Conservation (phyloP, 225 moss, liverwort and hornwort genomes). For the Sphagnum tenellum region DNA sequence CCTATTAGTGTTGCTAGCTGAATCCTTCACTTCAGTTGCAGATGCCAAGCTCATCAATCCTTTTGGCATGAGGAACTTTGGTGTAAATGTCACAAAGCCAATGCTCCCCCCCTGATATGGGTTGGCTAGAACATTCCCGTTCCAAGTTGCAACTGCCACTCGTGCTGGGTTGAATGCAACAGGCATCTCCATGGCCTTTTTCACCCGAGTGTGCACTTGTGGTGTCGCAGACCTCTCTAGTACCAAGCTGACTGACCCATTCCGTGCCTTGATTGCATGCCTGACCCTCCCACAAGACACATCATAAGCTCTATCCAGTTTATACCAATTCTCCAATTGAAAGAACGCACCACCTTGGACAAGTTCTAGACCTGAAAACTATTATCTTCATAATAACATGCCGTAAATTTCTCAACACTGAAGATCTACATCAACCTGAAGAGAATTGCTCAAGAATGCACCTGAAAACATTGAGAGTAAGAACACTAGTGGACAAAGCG, state of each 20-base stretch:
- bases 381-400: too few relatives aligned
- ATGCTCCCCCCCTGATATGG: conserved; percentile 53
- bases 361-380: too few relatives aligned
- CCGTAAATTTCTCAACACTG: conserved; percentile 3
- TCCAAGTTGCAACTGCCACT: conserved; percentile 63
- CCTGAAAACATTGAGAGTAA: too few relatives aligned
- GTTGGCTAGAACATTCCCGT: conserved; percentile 35
- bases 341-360: too few relatives aligned
- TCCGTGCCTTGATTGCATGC: conserved; percentile 71
- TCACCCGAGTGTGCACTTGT: conserved; percentile 40
- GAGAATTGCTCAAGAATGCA: too few relatives aligned
- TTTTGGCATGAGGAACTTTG: conserved; percentile 47
- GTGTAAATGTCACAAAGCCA: conserved; percentile 53
- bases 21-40: conserved; percentile 25
- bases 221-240: conserved; percentile 59
- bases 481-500: too few relatives aligned
- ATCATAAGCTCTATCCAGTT: too few relatives aligned
- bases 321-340: too few relatives aligned
- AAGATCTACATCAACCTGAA: background rate
- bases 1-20: conserved; percentile 20
- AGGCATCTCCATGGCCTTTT: conserved; percentile 22
- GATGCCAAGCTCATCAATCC: conserved; percentile 33
- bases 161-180: conserved; percentile 42
- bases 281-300: conserved; percentile 28
- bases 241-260: conserved; percentile 65